Percentiles rank a stretch among this genome's conserved stretches.
phyloP scores from a whole-genome alignment of 257 asterid species.

The Gentiana dahurica region DNA sequence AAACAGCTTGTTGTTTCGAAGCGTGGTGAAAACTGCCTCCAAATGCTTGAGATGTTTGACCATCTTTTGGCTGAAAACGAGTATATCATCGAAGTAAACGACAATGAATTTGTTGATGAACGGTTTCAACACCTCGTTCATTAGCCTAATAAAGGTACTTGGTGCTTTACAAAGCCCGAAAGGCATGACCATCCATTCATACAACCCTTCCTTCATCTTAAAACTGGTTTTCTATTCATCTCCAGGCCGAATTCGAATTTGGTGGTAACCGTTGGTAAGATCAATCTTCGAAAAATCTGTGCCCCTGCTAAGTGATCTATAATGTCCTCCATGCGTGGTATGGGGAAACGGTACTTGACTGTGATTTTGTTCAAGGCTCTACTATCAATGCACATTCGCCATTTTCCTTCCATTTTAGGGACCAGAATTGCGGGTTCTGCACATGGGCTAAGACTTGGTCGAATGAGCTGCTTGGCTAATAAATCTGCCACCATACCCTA shows the following conservation, averaged over 20 bases:
- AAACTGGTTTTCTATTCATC: neutral
- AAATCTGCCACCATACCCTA: neutral
- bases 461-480: neutral
- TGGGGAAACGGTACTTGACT: neutral
- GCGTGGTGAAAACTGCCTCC: neutral
- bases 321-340: neutral
- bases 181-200: neutral
- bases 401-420: neutral
- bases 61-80: neutral
- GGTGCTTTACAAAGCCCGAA: neutral
- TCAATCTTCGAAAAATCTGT: neutral
- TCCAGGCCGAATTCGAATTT: neutral
- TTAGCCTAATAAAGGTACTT: neutral
- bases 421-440: neutral
- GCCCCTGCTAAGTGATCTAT: neutral
- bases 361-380: slow-evolving; percentile 3
- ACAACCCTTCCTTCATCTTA: neutral
- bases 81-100: neutral
- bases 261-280: neutral
- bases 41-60: neutral
- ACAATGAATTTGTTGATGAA: neutral
- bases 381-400: slow-evolving; percentile 3
- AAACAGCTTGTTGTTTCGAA: neutral
- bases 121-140: neutral
- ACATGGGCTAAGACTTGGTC: neutral